A percentile compares a stretch with the other conserved stretches of the same genome.
These are phyloP conservation scores for Olyra latifolia DNA, from an alignment of 176 grass and related monocot species.

Conservation along the genomic window DNA sequence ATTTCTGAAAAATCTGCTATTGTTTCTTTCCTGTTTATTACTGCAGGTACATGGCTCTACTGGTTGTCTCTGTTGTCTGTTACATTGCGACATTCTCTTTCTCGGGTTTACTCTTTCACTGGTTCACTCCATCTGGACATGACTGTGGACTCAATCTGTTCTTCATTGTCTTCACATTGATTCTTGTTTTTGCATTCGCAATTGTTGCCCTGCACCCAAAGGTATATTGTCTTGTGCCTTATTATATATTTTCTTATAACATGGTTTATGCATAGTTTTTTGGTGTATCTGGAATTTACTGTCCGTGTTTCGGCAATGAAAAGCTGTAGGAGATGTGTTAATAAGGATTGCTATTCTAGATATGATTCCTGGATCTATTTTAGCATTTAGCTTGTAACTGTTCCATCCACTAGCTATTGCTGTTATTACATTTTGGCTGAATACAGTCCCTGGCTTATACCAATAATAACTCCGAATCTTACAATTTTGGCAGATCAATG, in stretches of 20 bases:
- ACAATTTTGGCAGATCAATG: conserved; percentile 67
- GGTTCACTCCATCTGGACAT: conserved; percentile 94
- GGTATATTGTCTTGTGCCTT: conserved; percentile 40
- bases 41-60: conserved; percentile 86
- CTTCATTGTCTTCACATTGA: conserved; percentile 88
- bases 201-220: conserved; percentile 93
- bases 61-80: conserved; percentile 86
- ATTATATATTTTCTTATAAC: not conserved
- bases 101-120: conserved; percentile 90
- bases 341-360: not conserved
- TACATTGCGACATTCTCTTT: conserved; percentile 84
- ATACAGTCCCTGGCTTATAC: not conserved
- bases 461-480: not conserved
- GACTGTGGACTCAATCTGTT: conserved; percentile 94
- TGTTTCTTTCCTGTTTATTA: conserved; percentile 21
- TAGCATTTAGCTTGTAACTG: not conserved
- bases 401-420: not conserved
- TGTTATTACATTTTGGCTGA: not conserved
- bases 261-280: not conserved
- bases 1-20: not conserved
- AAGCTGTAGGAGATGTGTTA: not conserved
- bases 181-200: conserved; percentile 80
- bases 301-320: not conserved
- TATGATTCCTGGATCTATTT: not conserved
- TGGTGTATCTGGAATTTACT: not conserved